Percentiles rank a stretch among this genome's conserved stretches.
phyloP scores from a whole-genome alignment of 2,329 filamentous ascomycete species.

The Colletotrichum plurivorum region DNA sequence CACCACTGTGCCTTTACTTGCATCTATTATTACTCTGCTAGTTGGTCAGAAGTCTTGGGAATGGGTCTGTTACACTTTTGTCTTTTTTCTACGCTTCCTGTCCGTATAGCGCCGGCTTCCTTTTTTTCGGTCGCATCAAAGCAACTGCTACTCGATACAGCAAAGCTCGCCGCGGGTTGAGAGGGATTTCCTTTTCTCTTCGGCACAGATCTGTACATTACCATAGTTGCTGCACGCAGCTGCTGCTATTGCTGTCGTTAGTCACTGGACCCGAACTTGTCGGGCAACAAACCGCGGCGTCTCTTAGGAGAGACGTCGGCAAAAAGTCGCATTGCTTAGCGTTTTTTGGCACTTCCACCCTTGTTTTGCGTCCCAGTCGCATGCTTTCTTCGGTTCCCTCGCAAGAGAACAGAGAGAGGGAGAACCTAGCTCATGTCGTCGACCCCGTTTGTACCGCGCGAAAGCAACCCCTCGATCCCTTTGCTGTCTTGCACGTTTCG shows the following conservation, averaged over 20 bases:
- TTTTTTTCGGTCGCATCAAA: conserved; percentile 51
- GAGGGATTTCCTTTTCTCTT: conserved; percentile 51
- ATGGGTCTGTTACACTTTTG: conserved; percentile 49
- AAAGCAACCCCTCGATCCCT: conserved; percentile 31
- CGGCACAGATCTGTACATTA: conserved; percentile 70
- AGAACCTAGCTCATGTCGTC: conserved; percentile 25
- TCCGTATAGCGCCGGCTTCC: conserved; percentile 39
- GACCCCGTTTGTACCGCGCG: conserved; percentile 30
- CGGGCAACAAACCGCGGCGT: conserved; percentile 33
- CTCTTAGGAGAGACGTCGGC: conserved; percentile 41
- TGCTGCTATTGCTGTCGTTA: conserved; percentile 54
- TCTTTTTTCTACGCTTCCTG: conserved; percentile 41
- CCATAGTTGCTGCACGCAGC: conserved; percentile 60
- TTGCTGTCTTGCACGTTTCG: conserved; percentile 36
- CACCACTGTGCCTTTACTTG: conserved; percentile 38
- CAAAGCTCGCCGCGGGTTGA: conserved; percentile 54
- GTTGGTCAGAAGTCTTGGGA: conserved; percentile 44
- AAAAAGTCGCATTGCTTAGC: conserved; percentile 43
- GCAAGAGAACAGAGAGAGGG: conserved; percentile 3
- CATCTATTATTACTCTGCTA: conserved; percentile 37
- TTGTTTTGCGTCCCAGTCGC: conserved; percentile 40
- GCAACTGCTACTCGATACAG: conserved; percentile 54
- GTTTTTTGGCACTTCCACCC: conserved; percentile 40
- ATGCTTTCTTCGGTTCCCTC: conserved; percentile 16
- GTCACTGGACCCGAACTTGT: conserved; percentile 38